These are phyloP conservation scores for Helenozyma rhizophorensis DNA, from an alignment of 805 yeast genomes.

Conservation along the genomic window DNA sequence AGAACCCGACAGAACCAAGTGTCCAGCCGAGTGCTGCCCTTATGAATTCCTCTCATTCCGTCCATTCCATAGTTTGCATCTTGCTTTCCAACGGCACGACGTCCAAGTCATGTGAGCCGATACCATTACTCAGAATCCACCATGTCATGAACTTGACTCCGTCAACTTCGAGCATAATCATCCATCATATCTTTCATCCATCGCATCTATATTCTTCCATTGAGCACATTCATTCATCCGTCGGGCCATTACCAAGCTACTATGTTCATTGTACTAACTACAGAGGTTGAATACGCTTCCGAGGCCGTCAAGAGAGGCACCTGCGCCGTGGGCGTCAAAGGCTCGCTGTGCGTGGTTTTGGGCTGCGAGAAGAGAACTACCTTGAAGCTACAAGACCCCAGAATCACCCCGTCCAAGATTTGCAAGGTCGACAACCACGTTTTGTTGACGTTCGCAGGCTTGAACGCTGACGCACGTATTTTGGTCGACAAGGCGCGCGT, in stretches of 20 bases:
- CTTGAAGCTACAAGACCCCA: conserved; percentile 89
- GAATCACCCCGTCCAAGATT: conserved; percentile 93
- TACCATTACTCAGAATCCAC: too few relatives aligned
- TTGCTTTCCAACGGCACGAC: neutral
- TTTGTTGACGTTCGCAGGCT: conserved; percentile 91
- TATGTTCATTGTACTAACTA: conserved; percentile 26
- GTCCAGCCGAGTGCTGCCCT: too few relatives aligned
- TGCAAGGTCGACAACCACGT: conserved; percentile 88
- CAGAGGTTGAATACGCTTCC: conserved; percentile 91
- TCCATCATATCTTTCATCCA: too few relatives aligned
- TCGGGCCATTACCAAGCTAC: too few relatives aligned
- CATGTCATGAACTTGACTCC: too few relatives aligned
- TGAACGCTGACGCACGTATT: conserved; percentile 97
- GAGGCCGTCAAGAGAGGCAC: conserved; percentile 99
- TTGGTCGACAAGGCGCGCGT: conserved; percentile 92
- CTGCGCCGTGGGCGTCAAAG: conserved; percentile 96
- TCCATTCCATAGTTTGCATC: neutral
- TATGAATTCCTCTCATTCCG: neutral
- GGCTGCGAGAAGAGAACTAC: conserved; percentile 98
- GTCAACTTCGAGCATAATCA: too few relatives aligned
- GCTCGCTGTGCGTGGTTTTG: conserved; percentile 79
- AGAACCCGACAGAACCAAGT: too few relatives aligned
- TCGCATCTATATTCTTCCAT: too few relatives aligned
- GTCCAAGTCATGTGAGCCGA: too few relatives aligned
- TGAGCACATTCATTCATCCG: too few relatives aligned